Evolutionary conservation across 2,329 filamentous ascomycete species (phyloP).

Genomic region (Eutypella sp.): DNA sequence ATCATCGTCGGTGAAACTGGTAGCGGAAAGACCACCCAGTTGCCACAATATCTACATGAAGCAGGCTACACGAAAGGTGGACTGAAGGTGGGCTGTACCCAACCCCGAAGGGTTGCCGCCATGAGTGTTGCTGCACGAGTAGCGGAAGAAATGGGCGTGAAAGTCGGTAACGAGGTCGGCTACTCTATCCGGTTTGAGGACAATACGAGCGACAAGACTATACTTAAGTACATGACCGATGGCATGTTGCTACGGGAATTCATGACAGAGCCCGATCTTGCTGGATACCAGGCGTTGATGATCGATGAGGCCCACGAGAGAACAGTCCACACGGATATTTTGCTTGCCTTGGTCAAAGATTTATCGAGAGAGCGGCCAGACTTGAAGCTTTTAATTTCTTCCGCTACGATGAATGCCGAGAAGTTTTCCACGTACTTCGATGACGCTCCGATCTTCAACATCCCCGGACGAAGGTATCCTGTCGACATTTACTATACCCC

Average conservation of each 20-base stretch:
- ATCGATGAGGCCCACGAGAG: conserved; percentile 97
- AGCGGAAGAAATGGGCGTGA: conserved; percentile 86
- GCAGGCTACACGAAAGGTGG: conserved; percentile 82
- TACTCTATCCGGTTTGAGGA: conserved; percentile 96
- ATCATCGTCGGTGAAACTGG: conserved; percentile 95
- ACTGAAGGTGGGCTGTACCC: conserved; percentile 85
- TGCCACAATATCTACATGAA: conserved; percentile 91
- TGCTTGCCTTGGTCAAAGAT: conserved; percentile 85
- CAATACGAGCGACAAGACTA: conserved; percentile 82
- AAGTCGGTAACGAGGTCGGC: conserved; percentile 86
- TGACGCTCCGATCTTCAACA: conserved; percentile 88
- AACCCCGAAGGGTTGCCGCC: conserved; percentile 89
- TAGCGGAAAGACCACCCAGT: conserved; percentile 90
- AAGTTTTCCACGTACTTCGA: conserved; percentile 93
- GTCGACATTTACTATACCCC: conserved; percentile 90
- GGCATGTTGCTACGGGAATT: conserved; percentile 91
- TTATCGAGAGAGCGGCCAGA: conserved; percentile 77
- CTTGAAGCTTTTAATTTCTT: conserved; percentile 85
- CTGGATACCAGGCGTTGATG: conserved; percentile 82
- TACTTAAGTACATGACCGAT: conserved; percentile 95
- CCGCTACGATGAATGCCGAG: conserved; percentile 88
- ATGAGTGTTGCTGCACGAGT: conserved; percentile 98
- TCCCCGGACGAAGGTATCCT: conserved; percentile 82
- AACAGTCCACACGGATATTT: conserved; percentile 84
- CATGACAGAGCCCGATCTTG: conserved; percentile 79